phyloP scores from a whole-genome alignment of 495 filamentous ascomycete species.

The Entonaema liquescens region DNA sequence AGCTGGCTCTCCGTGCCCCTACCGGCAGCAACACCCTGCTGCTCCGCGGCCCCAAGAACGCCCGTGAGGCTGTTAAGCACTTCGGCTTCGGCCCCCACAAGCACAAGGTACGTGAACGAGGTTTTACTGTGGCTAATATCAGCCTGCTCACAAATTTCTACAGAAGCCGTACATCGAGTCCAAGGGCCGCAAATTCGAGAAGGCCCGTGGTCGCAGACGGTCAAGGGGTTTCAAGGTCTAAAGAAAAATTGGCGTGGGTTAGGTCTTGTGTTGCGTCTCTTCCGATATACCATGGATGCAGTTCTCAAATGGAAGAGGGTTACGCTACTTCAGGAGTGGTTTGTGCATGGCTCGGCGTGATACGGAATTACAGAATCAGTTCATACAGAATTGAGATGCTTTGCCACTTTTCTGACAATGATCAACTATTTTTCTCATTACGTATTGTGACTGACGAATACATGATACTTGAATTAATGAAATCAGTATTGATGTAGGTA shows the following conservation, averaged over 20 bases:
- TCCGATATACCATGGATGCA: conserved; percentile 42
- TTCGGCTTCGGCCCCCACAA: conserved; percentile 97
- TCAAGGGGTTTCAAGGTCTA: conserved; percentile 99
- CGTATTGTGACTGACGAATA: conserved; percentile 1
- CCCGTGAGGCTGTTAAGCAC: conserved; percentile 97
- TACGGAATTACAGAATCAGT: conserved; percentile 48
- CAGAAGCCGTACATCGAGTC: conserved; percentile 95
- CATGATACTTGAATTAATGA: background rate
- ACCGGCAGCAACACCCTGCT: conserved; percentile 95
- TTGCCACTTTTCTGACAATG: conserved; percentile 36
- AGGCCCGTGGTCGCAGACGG: conserved; percentile 94
- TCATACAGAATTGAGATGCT: conserved; percentile 44
- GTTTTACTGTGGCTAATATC: background rate
- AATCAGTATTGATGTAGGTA: background rate
- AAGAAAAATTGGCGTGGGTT: conserved; percentile 48
- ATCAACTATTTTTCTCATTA: background rate
- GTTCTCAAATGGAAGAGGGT: conserved; percentile 35
- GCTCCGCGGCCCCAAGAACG: conserved; percentile 95
- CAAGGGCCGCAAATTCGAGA: conserved; percentile 99
- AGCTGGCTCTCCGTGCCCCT: conserved; percentile 90
- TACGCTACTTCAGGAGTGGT: conserved; percentile 43
- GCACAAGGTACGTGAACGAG: conserved; percentile 77
- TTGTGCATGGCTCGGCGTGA: conserved; percentile 50
- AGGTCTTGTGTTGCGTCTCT: conserved; percentile 44
- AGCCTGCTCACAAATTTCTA: conserved; percentile 21